These are phyloP conservation scores for Nepenthes alata DNA, from an alignment of 179 eudicot species.

Conservation along the genomic window DNA sequence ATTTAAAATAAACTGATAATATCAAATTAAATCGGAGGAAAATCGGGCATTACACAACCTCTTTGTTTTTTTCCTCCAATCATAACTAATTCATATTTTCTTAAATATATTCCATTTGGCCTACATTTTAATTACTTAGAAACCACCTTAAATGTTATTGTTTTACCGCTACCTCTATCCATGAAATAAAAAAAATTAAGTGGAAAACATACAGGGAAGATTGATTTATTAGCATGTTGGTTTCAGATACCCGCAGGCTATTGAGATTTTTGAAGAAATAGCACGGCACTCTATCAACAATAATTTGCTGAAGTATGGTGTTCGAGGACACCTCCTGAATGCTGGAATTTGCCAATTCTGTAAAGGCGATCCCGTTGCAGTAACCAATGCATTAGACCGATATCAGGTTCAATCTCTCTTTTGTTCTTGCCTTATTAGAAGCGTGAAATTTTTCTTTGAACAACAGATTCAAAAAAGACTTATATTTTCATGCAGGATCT, in stretches of 20 bases:
- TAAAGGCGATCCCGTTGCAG: conserved; percentile 36
- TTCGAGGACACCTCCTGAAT: conserved; percentile 50
- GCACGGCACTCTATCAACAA: conserved; percentile 36
- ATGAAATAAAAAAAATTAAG: too few species aligned
- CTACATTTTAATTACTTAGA: too few species aligned
- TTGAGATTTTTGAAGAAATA: conserved; percentile 42
- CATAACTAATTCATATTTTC: too few species aligned
- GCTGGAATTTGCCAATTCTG: conserved; percentile 68
- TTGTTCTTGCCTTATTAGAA: background rate
- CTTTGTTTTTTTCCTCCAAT: too few species aligned
- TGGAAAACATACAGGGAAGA: background rate
- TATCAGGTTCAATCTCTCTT: conserved; percentile 26
- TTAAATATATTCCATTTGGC: too few species aligned
- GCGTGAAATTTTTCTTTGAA: background rate
- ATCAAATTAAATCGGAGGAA: too few species aligned
- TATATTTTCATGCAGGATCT: conserved; percentile 24
- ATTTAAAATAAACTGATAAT: too few species aligned
- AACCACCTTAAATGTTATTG: too few species aligned
- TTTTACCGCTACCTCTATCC: too few species aligned
- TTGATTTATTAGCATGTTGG: background rate
- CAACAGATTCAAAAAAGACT: background rate
- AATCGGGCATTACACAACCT: too few species aligned
- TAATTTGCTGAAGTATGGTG: conserved; percentile 45
- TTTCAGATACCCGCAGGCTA: conserved; percentile 41
- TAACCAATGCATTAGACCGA: conserved; percentile 29